Percentiles rank a stretch among this genome's conserved stretches.
Conservation (phyloP, 495 filamentous ascomycete genomes). For the Penicillium cataractarum region DNA sequence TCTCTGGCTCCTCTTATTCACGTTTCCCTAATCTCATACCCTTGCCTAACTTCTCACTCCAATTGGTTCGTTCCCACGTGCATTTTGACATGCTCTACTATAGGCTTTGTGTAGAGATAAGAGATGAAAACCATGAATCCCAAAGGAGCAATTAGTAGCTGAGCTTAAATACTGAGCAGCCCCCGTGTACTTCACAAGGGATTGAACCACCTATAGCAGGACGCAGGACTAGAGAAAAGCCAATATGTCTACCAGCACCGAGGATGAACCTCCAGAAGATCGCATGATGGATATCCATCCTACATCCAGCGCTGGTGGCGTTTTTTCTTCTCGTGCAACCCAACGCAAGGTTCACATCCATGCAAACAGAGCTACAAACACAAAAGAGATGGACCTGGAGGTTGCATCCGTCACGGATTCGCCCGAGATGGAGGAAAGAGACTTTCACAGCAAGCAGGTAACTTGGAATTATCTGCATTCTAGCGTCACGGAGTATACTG, state of each 20-base stretch:
- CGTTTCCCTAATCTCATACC: conserved; percentile 6
- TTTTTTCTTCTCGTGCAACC: background rate
- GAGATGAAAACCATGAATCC: background rate
- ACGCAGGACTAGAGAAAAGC: too few relatives aligned
- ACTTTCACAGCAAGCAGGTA: conserved; percentile 13
- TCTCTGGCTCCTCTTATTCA: conserved; percentile 8
- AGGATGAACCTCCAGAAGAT: background rate
- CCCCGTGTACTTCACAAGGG: background rate
- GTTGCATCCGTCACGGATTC: conserved; percentile 1
- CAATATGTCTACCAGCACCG: conserved; percentile 4
- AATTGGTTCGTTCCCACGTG: background rate
- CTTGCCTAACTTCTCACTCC: background rate
- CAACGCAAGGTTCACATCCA: background rate
- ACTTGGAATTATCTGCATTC: background rate
- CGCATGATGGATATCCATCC: background rate
- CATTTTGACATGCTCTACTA: background rate
- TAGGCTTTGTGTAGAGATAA: background rate
- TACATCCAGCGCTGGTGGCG: background rate
- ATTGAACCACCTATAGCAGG: too few relatives aligned
- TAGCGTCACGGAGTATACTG: background rate
- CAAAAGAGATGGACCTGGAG: conserved; percentile 5
- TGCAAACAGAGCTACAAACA: background rate
- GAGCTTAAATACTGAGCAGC: background rate
- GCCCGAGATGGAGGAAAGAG: conserved; percentile 5
- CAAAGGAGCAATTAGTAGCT: background rate